phyloP scores from a whole-genome alignment of 148 eudicot species.

The Spergularia bocconei region DNA sequence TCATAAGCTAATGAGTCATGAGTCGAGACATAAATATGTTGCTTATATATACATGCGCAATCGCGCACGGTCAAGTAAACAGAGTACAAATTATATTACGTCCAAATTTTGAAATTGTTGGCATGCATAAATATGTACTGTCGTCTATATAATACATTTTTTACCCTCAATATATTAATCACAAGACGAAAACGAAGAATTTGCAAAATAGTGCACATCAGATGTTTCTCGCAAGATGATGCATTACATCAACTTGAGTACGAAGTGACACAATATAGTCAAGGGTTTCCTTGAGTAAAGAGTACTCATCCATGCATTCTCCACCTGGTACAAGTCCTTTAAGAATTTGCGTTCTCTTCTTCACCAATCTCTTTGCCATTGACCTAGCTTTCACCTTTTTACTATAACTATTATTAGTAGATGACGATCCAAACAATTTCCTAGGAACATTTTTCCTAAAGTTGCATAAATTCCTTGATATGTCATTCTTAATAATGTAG shows the following conservation, averaged over 20 bases:
- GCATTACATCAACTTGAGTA: constrained; percentile 80
- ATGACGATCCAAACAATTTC: constrained; percentile 8
- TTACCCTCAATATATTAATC: too few species aligned
- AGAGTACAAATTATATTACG: too few species aligned
- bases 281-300: constrained; percentile 63
- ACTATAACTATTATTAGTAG: constrained; percentile 13
- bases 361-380: constrained; percentile 55
- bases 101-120: too few species aligned
- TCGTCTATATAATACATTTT: not conserved
- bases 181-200: too few species aligned
- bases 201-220: too few species aligned
- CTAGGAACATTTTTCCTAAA: constrained; percentile 13
- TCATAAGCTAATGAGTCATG: too few species aligned
- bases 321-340: constrained; percentile 72
- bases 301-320: constrained; percentile 54
- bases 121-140: too few species aligned
- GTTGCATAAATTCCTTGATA: constrained; percentile 10
- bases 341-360: constrained; percentile 57
- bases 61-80: too few species aligned
- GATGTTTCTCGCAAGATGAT: constrained; percentile 32
- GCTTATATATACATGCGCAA: too few species aligned
- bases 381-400: constrained; percentile 22
- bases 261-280: constrained; percentile 61
- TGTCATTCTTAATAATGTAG: constrained; percentile 12
- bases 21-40: too few species aligned